phyloP scores from a whole-genome alignment of 768 basidiomycete species.

The Termitomyces eurrhizus region DNA sequence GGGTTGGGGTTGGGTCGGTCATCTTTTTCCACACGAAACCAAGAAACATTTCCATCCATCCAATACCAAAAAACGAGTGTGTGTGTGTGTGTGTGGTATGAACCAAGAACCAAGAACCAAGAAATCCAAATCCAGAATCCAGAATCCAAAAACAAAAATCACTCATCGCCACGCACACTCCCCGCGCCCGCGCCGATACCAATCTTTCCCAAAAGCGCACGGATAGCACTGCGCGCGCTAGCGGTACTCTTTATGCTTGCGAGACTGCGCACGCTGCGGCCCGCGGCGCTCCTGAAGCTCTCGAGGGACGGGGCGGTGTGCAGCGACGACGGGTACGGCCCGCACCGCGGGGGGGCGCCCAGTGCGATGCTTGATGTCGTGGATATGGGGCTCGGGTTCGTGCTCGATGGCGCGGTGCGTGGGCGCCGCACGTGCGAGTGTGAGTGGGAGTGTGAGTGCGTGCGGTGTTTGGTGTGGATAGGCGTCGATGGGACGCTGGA shows the following conservation, averaged over 20 bases:
- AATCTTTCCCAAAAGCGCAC: constrained; percentile 36
- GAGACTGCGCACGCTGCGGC: constrained; percentile 40
- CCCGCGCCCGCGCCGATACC: constrained; percentile 15
- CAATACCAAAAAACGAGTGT: background rate
- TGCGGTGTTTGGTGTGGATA: constrained; percentile 5
- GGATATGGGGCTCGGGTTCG: constrained; percentile 4
- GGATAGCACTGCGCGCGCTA: constrained; percentile 32
- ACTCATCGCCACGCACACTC: too few relatives aligned
- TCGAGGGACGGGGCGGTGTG: constrained; percentile 40
- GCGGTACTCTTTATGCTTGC: constrained; percentile 40
- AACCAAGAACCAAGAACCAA: background rate
- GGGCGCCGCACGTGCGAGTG: background rate
- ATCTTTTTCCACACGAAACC: background rate
- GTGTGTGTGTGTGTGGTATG: too few relatives aligned
- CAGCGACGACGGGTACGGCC: constrained; percentile 18
- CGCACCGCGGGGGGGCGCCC: background rate
- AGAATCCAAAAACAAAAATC: too few relatives aligned
- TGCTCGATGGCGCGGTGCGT: background rate
- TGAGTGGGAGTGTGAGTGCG: constrained; percentile 3
- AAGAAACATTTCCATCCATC: constrained; percentile 3
- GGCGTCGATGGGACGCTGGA: constrained; percentile 7
- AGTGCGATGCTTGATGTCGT: constrained; percentile 1
- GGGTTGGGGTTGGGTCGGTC: too few relatives aligned
- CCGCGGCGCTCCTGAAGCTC: constrained; percentile 41
- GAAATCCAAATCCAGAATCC: background rate